These are phyloP conservation scores for Fraxinus dipetala DNA, from an alignment of 305 asterid genomes.

Conservation along the genomic window DNA sequence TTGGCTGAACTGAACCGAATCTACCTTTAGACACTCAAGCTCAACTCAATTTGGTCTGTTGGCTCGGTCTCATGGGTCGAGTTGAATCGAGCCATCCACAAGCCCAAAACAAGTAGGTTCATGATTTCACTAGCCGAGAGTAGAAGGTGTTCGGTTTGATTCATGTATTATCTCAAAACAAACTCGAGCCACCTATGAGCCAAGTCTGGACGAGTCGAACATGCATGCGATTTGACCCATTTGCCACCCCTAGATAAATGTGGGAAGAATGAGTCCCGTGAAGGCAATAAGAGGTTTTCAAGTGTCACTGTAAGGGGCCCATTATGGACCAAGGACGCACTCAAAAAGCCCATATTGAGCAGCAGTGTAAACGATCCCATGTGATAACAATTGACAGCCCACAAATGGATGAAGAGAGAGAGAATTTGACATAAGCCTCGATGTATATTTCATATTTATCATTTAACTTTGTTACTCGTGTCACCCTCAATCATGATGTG, in stretches of 20 bases:
- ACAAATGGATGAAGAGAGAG: slow-evolving; percentile 18
- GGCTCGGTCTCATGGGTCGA: not conserved
- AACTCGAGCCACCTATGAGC: not conserved
- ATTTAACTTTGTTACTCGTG: slow-evolving; percentile 23
- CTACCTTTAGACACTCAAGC: not conserved
- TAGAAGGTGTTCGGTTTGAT: not conserved
- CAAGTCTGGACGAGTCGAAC: not conserved
- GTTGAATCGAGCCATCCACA: not conserved
- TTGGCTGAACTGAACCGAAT: not conserved
- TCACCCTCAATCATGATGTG: slow-evolving; percentile 34
- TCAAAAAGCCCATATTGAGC: slow-evolving; percentile 50
- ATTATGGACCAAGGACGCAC: slow-evolving; percentile 33
- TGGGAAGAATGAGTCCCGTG: not conserved
- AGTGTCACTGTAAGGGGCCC: slow-evolving; percentile 41
- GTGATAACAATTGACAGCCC: slow-evolving; percentile 31
- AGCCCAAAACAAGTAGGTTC: not conserved
- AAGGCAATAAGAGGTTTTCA: slow-evolving; percentile 21
- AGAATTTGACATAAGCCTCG: slow-evolving; percentile 14
- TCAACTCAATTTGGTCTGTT: not conserved
- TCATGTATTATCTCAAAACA: not conserved
- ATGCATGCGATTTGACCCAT: not conserved
- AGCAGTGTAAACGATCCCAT: slow-evolving; percentile 6
- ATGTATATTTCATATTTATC: slow-evolving; percentile 14
- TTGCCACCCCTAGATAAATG: not conserved
- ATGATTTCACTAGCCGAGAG: not conserved